Conservation (phyloP, 805 yeast genomes). For the Lachancea kluyveri region DNA sequence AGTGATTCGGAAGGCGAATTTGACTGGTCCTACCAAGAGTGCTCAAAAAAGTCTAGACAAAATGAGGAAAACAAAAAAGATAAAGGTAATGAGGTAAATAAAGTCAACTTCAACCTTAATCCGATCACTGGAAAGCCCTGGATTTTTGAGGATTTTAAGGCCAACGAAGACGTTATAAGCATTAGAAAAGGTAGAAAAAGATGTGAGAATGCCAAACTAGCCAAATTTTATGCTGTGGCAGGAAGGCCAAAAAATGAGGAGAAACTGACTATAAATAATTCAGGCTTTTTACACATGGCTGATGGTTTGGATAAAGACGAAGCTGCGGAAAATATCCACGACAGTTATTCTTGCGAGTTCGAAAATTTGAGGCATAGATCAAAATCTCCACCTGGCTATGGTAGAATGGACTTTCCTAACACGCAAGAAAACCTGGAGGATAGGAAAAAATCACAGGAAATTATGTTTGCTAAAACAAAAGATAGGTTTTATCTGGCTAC, state of each 20-base stretch:
- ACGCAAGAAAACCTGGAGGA: constrained; percentile 45
- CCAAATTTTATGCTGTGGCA: constrained; percentile 16
- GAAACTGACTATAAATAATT: constrained; percentile 6
- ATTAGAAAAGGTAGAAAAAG: constrained; percentile 12
- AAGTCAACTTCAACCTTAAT: constrained; percentile 17
- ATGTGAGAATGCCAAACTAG: constrained; percentile 8
- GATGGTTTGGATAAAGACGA: background rate
- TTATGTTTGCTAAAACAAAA: constrained; percentile 36
- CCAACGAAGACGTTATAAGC: constrained; percentile 15
- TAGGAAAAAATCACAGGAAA: constrained; percentile 29
- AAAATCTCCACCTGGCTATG: constrained; percentile 53
- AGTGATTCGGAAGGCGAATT: constrained; percentile 10
- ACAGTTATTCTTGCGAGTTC: too few species aligned
- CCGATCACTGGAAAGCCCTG: constrained; percentile 27
- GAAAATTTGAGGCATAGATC: constrained; percentile 32
- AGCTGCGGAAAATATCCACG: constrained; percentile 18
- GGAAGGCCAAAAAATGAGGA: constrained; percentile 14
- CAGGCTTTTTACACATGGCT: constrained; percentile 4
- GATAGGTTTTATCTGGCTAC: constrained; percentile 41
- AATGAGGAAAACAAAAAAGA: background rate
- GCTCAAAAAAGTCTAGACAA: background rate
- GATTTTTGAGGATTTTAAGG: constrained; percentile 31
- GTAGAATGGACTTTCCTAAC: constrained; percentile 51
- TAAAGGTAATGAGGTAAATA: background rate
- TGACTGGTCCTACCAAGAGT: constrained; percentile 8